Conservation (phyloP, 1,284 basidiomycete genomes). For the Cutaneotrichosporon sp. region DNA sequence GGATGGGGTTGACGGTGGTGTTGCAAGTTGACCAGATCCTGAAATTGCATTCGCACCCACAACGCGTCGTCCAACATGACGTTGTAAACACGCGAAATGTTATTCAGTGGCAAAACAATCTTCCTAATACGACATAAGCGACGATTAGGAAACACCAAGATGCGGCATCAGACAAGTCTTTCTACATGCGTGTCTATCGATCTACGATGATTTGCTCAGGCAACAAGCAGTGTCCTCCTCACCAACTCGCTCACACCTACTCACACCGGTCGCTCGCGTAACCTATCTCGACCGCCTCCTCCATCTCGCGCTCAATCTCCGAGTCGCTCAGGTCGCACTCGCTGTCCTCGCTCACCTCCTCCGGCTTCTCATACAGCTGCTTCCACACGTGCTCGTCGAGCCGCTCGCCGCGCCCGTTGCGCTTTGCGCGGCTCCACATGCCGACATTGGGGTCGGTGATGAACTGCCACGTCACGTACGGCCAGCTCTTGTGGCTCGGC, state of each 20-base stretch:
- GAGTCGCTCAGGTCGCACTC: constrained; percentile 15
- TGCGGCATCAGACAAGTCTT: neutral
- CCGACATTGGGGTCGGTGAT: constrained; percentile 86
- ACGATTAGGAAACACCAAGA: neutral
- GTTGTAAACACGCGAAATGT: neutral
- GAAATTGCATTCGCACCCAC: neutral
- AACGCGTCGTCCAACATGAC: neutral
- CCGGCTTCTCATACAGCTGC: constrained; percentile 15
- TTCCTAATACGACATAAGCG: neutral
- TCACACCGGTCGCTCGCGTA: constrained; percentile 24
- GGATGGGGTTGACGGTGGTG: neutral
- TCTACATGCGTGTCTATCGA: neutral
- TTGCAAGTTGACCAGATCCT: neutral
- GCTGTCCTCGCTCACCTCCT: constrained; percentile 10
- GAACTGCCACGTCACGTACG: constrained; percentile 90
- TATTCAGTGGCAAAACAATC: neutral
- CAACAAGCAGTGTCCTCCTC: neutral
- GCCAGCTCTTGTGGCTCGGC: constrained; percentile 87
- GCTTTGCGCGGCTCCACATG: constrained; percentile 59
- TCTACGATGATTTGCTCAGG: neutral
- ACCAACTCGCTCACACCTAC: neutral
- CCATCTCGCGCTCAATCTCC: constrained; percentile 27
- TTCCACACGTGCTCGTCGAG: constrained; percentile 47
- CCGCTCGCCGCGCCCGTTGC: constrained; percentile 43
- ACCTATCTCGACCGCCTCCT: constrained; percentile 27